phyloP scores from a whole-genome alignment of 352 stramenopile genomes.

The Aphanomyces astaci region DNA sequence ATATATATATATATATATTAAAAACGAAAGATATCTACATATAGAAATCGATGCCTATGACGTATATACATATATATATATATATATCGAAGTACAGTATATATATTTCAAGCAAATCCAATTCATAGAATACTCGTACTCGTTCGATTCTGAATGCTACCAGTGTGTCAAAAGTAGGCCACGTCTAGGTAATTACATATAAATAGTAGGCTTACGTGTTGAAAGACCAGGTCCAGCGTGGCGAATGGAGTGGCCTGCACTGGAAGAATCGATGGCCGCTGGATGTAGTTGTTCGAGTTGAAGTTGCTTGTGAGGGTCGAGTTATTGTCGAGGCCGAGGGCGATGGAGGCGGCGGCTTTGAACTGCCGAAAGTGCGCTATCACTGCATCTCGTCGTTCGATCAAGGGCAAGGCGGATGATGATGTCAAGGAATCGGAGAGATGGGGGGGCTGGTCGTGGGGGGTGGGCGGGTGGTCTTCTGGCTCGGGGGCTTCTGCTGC shows the following conservation, averaged over 20 bases:
- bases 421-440: no score
- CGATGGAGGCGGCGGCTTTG: neutral
- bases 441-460: neutral
- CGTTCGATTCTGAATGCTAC: no score
- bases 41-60: no score
- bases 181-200: no score
- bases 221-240: slow-evolving; percentile 41
- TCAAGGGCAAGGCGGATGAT: neutral
- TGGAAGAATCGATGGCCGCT: neutral
- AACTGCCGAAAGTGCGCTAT: neutral
- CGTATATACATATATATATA: no score
- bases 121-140: no score
- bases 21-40: no score
- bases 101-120: no score
- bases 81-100: no score
- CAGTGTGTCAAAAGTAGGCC: no score
- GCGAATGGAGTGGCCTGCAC: slow-evolving; percentile 18
- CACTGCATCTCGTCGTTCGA: neutral
- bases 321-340: neutral
- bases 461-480: neutral
- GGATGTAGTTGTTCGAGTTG: neutral
- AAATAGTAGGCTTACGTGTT: no score
- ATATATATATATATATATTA: no score
- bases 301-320: neutral
- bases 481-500: neutral